These are phyloP conservation scores for Sicyos edulis DNA, from an alignment of 306 rosid species.

Conservation along the genomic window DNA sequence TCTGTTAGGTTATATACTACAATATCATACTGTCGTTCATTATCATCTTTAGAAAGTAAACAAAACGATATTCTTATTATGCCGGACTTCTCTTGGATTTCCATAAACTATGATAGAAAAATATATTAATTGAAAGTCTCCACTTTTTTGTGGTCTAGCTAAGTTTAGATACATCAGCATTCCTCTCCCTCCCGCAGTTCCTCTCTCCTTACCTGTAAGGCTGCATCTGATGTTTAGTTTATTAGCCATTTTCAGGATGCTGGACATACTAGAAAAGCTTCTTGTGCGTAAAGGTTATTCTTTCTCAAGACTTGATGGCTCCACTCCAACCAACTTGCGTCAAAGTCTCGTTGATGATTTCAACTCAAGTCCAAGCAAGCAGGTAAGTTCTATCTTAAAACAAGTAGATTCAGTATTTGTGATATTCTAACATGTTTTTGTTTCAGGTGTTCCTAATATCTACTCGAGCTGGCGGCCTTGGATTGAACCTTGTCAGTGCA, in stretches of 20 bases:
- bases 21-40: not conserved
- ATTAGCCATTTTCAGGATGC: slow-evolving; percentile 57
- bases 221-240: slow-evolving; percentile 28
- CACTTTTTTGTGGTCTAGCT: not conserved
- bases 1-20: slow-evolving; percentile 56
- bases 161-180: not conserved
- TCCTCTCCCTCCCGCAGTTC: not conserved
- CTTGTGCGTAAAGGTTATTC: slow-evolving; percentile 79
- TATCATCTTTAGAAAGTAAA: not conserved
- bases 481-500: slow-evolving; percentile 93
- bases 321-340: slow-evolving; percentile 76
- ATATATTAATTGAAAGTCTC: not conserved
- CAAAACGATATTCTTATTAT: not conserved
- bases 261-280: slow-evolving; percentile 84
- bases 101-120: not conserved
- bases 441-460: slow-evolving; percentile 84
- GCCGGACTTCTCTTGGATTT: not conserved
- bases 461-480: slow-evolving; percentile 95
- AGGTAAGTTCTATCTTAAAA: slow-evolving; percentile 29
- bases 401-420: not conserved
- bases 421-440: slow-evolving; percentile 24
- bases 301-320: slow-evolving; percentile 92
- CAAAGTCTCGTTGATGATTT: slow-evolving; percentile 83
- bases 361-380: slow-evolving; percentile 92
- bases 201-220: not conserved